Evolutionary conservation across 202 grass and related monocot genomes (phyloP).

Genomic region (Elaeis oleifera): DNA sequence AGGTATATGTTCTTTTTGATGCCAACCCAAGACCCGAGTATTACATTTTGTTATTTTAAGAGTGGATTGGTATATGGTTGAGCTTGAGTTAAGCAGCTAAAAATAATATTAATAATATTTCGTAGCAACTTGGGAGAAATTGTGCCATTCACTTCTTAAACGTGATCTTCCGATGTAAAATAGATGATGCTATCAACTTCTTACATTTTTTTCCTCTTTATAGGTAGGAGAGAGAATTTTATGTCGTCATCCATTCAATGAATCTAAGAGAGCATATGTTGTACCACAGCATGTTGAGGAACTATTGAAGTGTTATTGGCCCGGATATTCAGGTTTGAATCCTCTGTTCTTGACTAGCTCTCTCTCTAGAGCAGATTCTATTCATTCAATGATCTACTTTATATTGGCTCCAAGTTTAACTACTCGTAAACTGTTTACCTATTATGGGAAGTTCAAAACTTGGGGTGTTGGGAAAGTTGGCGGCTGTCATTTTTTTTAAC

Average conservation of each 20-base stretch:
- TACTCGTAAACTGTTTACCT: too few species aligned
- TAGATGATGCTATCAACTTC: too few species aligned
- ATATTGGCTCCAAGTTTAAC: too few species aligned
- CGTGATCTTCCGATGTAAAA: too few species aligned
- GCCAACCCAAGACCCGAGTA: not conserved
- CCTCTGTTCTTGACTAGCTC: not conserved
- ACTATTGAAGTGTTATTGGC: constrained; percentile 78
- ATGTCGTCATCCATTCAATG: constrained; percentile 85
- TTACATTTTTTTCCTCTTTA: constrained; percentile 21
- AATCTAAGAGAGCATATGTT: constrained; percentile 91
- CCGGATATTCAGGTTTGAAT: constrained; percentile 64
- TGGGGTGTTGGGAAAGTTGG: too few species aligned
- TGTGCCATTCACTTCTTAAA: too few species aligned
- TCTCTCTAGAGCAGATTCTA: too few species aligned
- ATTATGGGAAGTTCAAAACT: too few species aligned
- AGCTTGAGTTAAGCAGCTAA: too few species aligned
- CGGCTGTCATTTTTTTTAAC: too few species aligned
- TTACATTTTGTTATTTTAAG: not conserved
- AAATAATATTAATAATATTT: not conserved
- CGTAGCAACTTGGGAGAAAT: not conserved
- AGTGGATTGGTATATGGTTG: too few species aligned
- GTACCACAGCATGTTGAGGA: constrained; percentile 87
- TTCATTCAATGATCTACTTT: too few species aligned
- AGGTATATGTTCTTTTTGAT: constrained; percentile 35
- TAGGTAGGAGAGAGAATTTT: constrained; percentile 83